Conservation (phyloP, 768 basidiomycete species). For the Tubosaeta sp. region DNA sequence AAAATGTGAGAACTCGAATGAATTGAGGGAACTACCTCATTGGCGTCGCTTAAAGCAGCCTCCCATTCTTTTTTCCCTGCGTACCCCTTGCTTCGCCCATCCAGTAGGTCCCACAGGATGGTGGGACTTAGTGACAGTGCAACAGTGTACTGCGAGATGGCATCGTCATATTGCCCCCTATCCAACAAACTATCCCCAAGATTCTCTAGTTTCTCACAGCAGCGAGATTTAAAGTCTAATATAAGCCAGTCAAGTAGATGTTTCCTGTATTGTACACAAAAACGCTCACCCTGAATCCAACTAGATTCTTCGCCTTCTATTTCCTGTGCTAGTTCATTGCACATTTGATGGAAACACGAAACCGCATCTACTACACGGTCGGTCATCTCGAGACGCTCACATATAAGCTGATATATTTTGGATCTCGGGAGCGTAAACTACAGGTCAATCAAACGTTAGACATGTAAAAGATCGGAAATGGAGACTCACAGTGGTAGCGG, state of each 20-base stretch:
- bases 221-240: neutral
- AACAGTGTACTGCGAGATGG: neutral
- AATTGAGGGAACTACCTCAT: neutral
- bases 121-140: neutral
- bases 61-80: neutral
- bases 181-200: neutral
- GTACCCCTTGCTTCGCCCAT: neutral
- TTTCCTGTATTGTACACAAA: neutral
- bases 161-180: neutral
- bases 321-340: neutral
- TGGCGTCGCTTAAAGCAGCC: neutral
- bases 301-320: neutral
- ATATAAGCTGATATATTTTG: neutral
- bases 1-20: neutral
- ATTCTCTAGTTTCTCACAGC: neutral
- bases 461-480: neutral
- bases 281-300: conserved; percentile 1
- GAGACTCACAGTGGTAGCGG: neutral
- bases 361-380: neutral
- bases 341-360: neutral
- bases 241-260: neutral
- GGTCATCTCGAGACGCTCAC: neutral
- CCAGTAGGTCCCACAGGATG: neutral
- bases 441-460: neutral
- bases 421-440: neutral